Base-by-base conservation (phyloP, 2,329 filamentous ascomycete species). In the Neonectria hederae region DNA sequence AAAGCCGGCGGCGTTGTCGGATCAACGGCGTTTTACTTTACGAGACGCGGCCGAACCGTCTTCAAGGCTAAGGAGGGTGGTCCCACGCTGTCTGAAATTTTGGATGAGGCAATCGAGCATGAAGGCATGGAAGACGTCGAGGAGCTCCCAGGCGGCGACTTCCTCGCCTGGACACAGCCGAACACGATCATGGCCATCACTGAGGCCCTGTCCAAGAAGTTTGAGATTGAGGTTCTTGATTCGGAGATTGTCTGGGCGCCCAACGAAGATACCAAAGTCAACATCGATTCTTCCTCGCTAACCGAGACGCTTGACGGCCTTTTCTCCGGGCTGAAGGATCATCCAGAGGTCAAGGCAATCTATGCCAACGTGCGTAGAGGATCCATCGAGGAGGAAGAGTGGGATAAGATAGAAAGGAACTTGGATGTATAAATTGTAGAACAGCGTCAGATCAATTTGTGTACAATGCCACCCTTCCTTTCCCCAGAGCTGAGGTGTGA, bases 161-260 rank as follows among this genome's bases (percentile, higher is more conserved):
- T 96, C 21, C 82, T 94, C 5, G 82, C 97, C 19, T 80, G 78
- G 79, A 80, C 77, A 5, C 75, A 80, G 59, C 77, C 78, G 7
- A 69, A 73, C 35, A 69, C 72, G 19, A 67, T 79, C 17, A 73
- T 74, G 65, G 70, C 75, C 54, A 75, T 79, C 19, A 77, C 77
- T 2, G 70, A 78, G 52, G 82, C 83, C 13, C 76, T 97, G n/a
- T 83, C 87, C 4, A 83, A 86, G 68, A 82, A 85, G 40, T 84
- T 92, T 21, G 86, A 84, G 1, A 79, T 97, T 65, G 86, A 90
- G 63, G 86, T 97, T 49, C 82, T 91, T 59, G 90, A 88, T 69
- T 89, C 89, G 19, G 92, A 97, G 60, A 95, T 97, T 56, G 85
- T 97, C 46, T 97, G 93, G 90, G 87, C 90, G 63, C 87, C 93